Conservation (phyloP, 306 rosid genomes). For the Citrullus mucosospermus region DNA sequence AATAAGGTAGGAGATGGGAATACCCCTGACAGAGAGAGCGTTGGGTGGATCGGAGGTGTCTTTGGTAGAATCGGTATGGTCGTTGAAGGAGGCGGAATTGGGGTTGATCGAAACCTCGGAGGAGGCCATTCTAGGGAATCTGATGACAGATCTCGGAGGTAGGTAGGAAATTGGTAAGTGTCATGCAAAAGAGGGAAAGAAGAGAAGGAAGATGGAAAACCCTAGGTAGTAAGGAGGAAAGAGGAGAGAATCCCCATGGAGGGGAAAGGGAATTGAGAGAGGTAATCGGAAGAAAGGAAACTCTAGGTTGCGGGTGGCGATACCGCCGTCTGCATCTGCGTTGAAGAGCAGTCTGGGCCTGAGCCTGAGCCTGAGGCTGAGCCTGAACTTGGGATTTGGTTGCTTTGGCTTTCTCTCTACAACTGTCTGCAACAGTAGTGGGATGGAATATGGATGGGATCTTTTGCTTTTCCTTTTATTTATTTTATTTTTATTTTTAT, state of each 20-base stretch:
- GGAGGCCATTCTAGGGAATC: conserved; percentile 35
- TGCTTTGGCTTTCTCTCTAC: not conserved
- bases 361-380: not conserved
- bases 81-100: conserved; percentile 24
- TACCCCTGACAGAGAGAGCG: conserved; percentile 26
- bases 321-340: not conserved
- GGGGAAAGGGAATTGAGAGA: not conserved
- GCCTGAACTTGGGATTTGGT: not conserved
- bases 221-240: not conserved
- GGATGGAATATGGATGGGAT: not conserved
- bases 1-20: conserved; percentile 12
- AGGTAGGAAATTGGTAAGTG: not conserved
- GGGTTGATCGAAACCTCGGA: conserved; percentile 53
- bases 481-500: too few species aligned
- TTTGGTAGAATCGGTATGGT: conserved; percentile 19
- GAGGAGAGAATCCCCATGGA: not conserved
- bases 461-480: not conserved
- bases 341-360: too few species aligned
- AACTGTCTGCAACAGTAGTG: not conserved
- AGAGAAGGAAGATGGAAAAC: not conserved
- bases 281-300: not conserved
- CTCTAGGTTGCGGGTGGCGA: not conserved
- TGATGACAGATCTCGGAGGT: conserved; percentile 49
- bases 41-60: conserved; percentile 30
- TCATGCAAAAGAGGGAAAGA: not conserved